phyloP scores from a whole-genome alignment of 192 early-diverging fungal species.

The Umbelopsis isabellina region DNA sequence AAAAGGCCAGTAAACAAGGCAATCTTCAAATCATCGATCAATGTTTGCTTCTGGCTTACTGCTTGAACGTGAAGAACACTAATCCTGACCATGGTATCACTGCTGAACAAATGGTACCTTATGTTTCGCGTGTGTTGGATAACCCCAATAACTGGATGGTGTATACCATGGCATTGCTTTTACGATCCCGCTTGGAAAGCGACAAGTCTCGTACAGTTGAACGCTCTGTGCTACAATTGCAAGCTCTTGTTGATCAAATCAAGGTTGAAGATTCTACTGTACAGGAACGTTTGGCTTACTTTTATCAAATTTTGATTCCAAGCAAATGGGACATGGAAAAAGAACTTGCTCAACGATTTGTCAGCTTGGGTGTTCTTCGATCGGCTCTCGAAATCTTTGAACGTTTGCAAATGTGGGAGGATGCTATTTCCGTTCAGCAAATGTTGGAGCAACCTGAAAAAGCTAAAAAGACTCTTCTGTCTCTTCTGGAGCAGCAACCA shows the following conservation, averaged over 20 bases:
- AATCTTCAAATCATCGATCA: conserved; percentile 85
- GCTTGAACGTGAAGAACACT: conserved; percentile 93
- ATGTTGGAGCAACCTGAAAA: conserved; percentile 84
- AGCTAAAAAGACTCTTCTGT: conserved; percentile 79
- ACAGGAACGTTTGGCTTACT: conserved; percentile 77
- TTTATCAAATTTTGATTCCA: conserved; percentile 81
- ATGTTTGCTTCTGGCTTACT: conserved; percentile 85
- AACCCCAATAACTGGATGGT: conserved; percentile 98
- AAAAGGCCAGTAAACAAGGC: conserved; percentile 56
- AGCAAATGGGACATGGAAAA: conserved; percentile 96
- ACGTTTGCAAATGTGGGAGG: conserved; percentile 96
- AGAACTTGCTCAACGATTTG: conserved; percentile 85
- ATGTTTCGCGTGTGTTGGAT: conserved; percentile 86
- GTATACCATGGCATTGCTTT: conserved; percentile 91
- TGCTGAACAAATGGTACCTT: conserved; percentile 95
- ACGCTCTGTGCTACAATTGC: conserved; percentile 87
- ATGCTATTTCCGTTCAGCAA: conserved; percentile 86
- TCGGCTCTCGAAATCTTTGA: conserved; percentile 95
- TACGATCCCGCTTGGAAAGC: conserved; percentile 89
- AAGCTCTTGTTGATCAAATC: conserved; percentile 97
- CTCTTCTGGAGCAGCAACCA: conserved; percentile 62
- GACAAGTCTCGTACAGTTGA: conserved; percentile 87
- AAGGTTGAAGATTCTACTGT: conserved; percentile 67
- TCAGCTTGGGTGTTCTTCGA: conserved; percentile 83
- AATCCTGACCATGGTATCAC: conserved; percentile 94